phyloP scores from a whole-genome alignment of 345 rosid species.

The Citrus unshiu region DNA sequence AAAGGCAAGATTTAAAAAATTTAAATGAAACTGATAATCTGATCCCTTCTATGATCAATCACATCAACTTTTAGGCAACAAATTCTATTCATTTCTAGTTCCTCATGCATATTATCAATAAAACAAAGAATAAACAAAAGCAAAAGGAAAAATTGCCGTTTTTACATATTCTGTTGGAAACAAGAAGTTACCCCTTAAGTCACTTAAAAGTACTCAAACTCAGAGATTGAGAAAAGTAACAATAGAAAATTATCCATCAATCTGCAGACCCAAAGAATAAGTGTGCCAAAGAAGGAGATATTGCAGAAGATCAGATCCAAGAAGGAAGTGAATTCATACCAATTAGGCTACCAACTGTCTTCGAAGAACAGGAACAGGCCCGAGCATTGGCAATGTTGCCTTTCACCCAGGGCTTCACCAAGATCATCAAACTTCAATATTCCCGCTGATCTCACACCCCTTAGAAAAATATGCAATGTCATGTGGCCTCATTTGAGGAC shows the following conservation, averaged over 20 bases:
- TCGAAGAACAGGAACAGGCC: conserved; percentile 45
- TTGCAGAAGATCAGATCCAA: conserved; percentile 30
- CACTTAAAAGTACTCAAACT: neutral
- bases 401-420: conserved; percentile 31
- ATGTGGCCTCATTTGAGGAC: conserved; percentile 1
- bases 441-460: neutral
- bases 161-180: no score
- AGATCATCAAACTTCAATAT: neutral
- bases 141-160: no score
- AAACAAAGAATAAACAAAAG: no score
- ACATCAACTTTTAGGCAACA: neutral
- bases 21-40: no score
- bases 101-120: no score
- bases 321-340: conserved; percentile 31
- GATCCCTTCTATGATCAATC: neutral
- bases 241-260: conserved; percentile 7
- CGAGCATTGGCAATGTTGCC: conserved; percentile 27
- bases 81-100: neutral
- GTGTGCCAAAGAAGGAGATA: conserved; percentile 17
- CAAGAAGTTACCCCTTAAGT: neutral
- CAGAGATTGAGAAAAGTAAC: conserved; percentile 12
- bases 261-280: conserved; percentile 4
- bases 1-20: neutral
- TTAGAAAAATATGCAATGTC: neutral
- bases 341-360: conserved; percentile 43